phyloP scores from a whole-genome alignment of 768 basidiomycete genomes.

The Saitozyma podzolica region DNA sequence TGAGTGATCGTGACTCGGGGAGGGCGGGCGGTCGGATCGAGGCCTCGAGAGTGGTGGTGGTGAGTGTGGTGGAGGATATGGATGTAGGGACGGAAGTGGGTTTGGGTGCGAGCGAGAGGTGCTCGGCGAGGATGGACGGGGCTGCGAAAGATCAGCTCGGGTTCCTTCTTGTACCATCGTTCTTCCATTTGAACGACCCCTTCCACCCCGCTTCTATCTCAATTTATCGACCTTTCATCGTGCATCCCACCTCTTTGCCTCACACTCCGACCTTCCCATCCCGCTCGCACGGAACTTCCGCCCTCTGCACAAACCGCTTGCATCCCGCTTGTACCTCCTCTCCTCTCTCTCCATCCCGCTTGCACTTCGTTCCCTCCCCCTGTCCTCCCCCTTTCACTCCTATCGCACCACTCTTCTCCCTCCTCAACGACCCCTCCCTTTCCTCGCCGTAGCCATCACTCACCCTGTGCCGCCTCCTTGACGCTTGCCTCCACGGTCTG shows the following conservation, averaged over 20 bases:
- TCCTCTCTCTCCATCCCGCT: too few species aligned
- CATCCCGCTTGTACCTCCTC: too few species aligned
- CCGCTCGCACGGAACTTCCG: too few species aligned
- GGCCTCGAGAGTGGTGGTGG: not conserved
- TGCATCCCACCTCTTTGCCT: too few species aligned
- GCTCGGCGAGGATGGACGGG: conserved; percentile 14
- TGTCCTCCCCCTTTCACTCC: too few species aligned
- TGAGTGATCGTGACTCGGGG: conserved; percentile 3
- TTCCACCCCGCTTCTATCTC: too few species aligned
- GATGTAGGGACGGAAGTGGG: not conserved
- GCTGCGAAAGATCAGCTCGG: conserved; percentile 1
- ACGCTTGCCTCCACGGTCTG: conserved; percentile 20
- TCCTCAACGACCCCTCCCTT: not conserved
- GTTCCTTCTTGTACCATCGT: too few species aligned
- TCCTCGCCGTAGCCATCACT: not conserved
- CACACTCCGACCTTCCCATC: too few species aligned
- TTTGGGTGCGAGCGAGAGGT: conserved; percentile 10
- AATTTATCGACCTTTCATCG: too few species aligned
- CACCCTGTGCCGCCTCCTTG: conserved; percentile 14
- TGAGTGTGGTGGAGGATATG: not conserved
- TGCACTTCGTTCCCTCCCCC: too few species aligned
- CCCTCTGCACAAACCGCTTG: too few species aligned
- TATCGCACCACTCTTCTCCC: not conserved
- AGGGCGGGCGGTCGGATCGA: not conserved
- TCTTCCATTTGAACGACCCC: too few species aligned